Conservation (phyloP, 2,329 filamentous ascomycete genomes). For the Fusarium nelsonii region DNA sequence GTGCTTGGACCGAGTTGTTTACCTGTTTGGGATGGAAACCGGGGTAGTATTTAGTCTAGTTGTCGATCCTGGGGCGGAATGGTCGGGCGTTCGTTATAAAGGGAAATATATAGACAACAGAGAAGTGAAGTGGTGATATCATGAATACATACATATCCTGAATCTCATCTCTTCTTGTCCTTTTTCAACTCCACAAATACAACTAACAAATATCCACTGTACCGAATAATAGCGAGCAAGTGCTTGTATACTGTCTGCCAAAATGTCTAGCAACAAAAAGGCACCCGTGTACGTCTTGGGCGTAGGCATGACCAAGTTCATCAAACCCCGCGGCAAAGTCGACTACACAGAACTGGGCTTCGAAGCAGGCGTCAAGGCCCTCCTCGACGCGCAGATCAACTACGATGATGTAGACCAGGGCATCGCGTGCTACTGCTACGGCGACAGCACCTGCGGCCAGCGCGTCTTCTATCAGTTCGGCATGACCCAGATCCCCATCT, state of each 20-base stretch:
- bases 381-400: conserved; percentile 88
- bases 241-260: conserved; percentile 9
- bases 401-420: conserved; percentile 97
- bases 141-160: conserved; percentile 14
- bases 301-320: conserved; percentile 99
- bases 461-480: conserved; percentile 99
- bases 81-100: neutral
- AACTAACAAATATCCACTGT: neutral
- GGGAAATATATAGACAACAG: neutral
- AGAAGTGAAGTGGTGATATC: conserved; percentile 8
- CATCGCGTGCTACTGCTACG: conserved; percentile 98
- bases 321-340: conserved; percentile 93
- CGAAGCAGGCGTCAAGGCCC: conserved; percentile 89
- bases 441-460: conserved; percentile 94
- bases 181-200: neutral
- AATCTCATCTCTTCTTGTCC: neutral
- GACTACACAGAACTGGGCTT: conserved; percentile 96
- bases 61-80: conserved; percentile 16
- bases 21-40: conserved; percentile 22
- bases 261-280: conserved; percentile 64
- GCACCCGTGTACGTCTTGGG: conserved; percentile 85
- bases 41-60: conserved; percentile 15
- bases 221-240: conserved; percentile 25
- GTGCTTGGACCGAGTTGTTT: conserved; percentile 29
- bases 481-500: conserved; percentile 95